Conservation (phyloP, 495 filamentous ascomycete genomes). For the Podospora anserina region DNA sequence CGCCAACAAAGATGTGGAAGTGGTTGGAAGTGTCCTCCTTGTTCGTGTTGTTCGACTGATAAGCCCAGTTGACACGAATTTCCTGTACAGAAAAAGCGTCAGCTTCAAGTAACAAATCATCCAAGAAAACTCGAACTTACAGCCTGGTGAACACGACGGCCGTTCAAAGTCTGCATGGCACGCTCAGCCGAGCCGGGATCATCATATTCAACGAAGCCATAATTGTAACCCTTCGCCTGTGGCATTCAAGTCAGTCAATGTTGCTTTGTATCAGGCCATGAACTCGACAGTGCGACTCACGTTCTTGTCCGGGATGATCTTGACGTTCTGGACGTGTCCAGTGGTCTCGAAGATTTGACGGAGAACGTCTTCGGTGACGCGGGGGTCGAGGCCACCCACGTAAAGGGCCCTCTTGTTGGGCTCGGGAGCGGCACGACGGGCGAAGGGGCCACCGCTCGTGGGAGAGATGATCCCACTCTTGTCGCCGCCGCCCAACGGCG, state of each 20-base stretch:
- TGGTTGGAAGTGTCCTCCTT: slow-evolving; percentile 99
- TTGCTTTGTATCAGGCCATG: background rate
- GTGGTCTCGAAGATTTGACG: slow-evolving; percentile 99
- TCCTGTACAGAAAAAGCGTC: slow-evolving; percentile 57
- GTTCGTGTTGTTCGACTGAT: slow-evolving; percentile 89
- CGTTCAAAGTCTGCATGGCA: slow-evolving; percentile 95
- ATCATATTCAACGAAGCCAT: slow-evolving; percentile 98
- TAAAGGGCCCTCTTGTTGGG: slow-evolving; percentile 98
- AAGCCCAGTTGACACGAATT: slow-evolving; percentile 99
- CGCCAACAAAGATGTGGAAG: slow-evolving; percentile 98
- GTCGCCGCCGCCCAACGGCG: slow-evolving; percentile 67
- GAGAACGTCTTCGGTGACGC: slow-evolving; percentile 94
- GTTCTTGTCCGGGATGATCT: slow-evolving; percentile 99
- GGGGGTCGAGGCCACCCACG: slow-evolving; percentile 89
- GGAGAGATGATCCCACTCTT: slow-evolving; percentile 74
- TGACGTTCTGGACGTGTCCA: slow-evolving; percentile 96
- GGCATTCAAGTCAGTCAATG: slow-evolving; percentile 10
- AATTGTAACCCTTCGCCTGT: slow-evolving; percentile 94
- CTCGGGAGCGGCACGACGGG: slow-evolving; percentile 91
- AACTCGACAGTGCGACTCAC: slow-evolving; percentile 50
- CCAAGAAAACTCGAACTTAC: slow-evolving; percentile 49
- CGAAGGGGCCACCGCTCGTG: slow-evolving; percentile 71
- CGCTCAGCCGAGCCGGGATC: slow-evolving; percentile 94
- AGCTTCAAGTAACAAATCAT: slow-evolving; percentile 1
- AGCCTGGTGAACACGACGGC: slow-evolving; percentile 89